Evolutionary conservation across 345 rosid species (phyloP), one percentile per base, ranked within the genome.

Genomic region (Tarenaya hassleriana): DNA sequence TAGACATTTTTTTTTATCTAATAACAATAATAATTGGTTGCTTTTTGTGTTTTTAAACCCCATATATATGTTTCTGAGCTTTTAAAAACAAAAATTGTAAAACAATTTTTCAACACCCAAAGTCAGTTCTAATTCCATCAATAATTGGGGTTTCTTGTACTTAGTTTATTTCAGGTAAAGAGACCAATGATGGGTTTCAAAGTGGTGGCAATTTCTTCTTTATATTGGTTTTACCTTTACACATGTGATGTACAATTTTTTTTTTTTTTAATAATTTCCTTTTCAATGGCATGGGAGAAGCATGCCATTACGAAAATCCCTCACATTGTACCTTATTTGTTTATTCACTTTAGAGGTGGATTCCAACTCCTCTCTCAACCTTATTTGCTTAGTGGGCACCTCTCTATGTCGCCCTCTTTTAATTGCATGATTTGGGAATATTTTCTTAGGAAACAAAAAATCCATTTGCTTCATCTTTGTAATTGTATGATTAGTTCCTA

Each of bases 141-240:
- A 77, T 81, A 46, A 74, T 74, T 71, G 62, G 54, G 34, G 73
- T 40, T 34, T 54, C 32, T 64, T 47, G 45, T 34, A 19, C 56
- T 14, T 50, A 60, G 41, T 59, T 65, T 55, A 56, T 50, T 66
- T 46, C 50, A 60, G 55, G 50, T 75, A 60, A 65, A 27, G 69
- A 54, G 66, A 62, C 50, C 80, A 74, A 72, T 68, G 73, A 72
- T 78, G 77, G 75, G 54, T 64, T 24, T 73, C 47, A 71, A 73
- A 69, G 63, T 60, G 70, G 74, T 68, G 80, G 53, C 49, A 58
- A 57, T 42, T 20, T 16, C 41, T 64, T 61, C 73, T 72, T 79
- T 60, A 72, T 78, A 13, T 37, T 53, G 29, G 54, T 58, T 67
- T 52, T 67, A 62, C 56, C 61, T 62, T 60, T 63, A 69, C 64